Conservation (phyloP, 176 grass and related monocot genomes). For the Alloteropsis semialata region DNA sequence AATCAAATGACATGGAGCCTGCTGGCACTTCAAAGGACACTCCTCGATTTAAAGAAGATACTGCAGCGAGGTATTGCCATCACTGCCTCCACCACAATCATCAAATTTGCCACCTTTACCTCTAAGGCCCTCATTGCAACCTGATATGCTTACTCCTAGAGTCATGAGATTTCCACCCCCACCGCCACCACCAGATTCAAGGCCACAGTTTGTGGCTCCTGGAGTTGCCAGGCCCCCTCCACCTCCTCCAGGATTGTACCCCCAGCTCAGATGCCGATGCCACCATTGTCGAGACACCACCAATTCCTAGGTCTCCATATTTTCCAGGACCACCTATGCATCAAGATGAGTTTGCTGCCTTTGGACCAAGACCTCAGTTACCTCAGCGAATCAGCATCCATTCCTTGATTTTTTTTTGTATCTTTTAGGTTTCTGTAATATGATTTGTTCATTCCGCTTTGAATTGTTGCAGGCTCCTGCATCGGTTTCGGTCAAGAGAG, state of each 20-base stretch:
- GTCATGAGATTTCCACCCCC: constrained; percentile 77
- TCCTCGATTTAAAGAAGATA: constrained; percentile 41
- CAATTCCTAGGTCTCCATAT: constrained; percentile 54
- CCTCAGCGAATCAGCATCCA: constrained; percentile 69
- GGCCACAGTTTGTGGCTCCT: constrained; percentile 56
- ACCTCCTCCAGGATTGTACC: constrained; percentile 71
- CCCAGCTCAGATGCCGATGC: constrained; percentile 57
- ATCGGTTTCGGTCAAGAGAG: constrained; percentile 90
- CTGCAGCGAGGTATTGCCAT: constrained; percentile 27
- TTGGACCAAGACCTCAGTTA: constrained; percentile 55
- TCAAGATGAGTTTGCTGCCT: constrained; percentile 56
- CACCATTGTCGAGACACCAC: constrained; percentile 63
- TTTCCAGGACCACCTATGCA: constrained; percentile 47
- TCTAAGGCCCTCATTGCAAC: constrained; percentile 56
- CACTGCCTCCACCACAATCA: constrained; percentile 31
- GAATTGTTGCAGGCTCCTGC: constrained; percentile 73
- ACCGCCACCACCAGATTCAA: constrained; percentile 68
- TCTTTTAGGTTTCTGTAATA: background rate
- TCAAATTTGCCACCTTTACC: constrained; percentile 56
- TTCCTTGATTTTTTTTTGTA: background rate
- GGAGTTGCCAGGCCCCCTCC: constrained; percentile 64
- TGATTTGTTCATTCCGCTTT: background rate
- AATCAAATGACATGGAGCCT: constrained; percentile 44
- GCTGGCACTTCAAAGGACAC: constrained; percentile 30
- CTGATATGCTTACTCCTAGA: constrained; percentile 69